Base-by-base conservation (phyloP, 2,329 filamentous ascomycete species). In the Leptoxyphium fumago region DNA sequence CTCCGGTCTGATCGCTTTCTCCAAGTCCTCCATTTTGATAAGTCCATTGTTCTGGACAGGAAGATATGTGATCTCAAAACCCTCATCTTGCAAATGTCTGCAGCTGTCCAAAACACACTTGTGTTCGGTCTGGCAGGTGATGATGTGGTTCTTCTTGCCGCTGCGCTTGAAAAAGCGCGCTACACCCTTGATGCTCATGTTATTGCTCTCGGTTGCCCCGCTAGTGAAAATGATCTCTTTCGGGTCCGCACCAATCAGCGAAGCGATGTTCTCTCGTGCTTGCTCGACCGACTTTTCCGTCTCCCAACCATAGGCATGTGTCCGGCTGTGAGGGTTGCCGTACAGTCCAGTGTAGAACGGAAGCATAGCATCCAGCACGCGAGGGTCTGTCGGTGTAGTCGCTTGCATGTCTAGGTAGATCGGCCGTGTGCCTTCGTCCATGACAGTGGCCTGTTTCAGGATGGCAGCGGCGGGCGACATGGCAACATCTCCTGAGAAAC, bases 141-240 rank as follows among this genome's bases (percentile, higher is more conserved):
- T 87, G 59, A 98, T 89, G 65, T 98, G 91, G 69, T 84, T 94
- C 78, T 96, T 96, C 77, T 95, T 95, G 56, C 87, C 88, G 2
- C 78, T 80, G 46, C 85, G 78, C 52, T 86, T 87, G 62, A 95
- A 95, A 68, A 98, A 98, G 50, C 89, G 77, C 15, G 91, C 88
- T 8, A 98, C 89, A 50, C 91, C 91, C 69, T 98, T 98, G 69
- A 98, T 86, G 65, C 87, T 94, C 91, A 98, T 98, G 59, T 98
- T 98, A 68, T 98, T 98, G 61, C 87, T 95, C 70, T 98, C 91
- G 0, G 91, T 98, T 13, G 91, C 91, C 44, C 91, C 91, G 57
- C 88, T 95, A 6, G 91, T 98, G 67, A 98, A 96, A 56, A 98
- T 93, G 52, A 98, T 96, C 63, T 98, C 91, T 67, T 98, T 98